phyloP scores from a whole-genome alignment of 2,329 filamentous ascomycete species.

The Geosmithia flava region DNA sequence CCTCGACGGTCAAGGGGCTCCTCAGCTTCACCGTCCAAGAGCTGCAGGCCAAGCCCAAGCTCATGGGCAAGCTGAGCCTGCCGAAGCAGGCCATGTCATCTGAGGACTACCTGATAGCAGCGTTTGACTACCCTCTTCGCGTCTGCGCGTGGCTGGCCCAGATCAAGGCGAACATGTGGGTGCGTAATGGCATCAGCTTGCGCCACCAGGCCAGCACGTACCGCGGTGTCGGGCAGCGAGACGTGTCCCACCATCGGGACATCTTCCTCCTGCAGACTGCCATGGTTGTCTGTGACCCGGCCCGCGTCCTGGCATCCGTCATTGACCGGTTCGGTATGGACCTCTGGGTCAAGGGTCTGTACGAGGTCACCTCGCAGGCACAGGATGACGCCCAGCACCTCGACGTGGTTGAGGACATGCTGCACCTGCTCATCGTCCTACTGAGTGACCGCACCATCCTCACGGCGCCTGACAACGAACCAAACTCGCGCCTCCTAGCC shows the following conservation, averaged over 20 bases:
- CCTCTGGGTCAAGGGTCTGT: slow-evolving; percentile 76
- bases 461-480: slow-evolving; percentile 53
- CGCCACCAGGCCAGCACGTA: slow-evolving; percentile 93
- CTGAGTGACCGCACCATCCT: slow-evolving; percentile 81
- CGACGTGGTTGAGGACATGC: slow-evolving; percentile 90
- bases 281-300: slow-evolving; percentile 73
- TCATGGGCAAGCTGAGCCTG: slow-evolving; percentile 47
- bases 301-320: slow-evolving; percentile 74
- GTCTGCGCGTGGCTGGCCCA: slow-evolving; percentile 95
- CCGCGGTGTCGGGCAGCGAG: slow-evolving; percentile 74
- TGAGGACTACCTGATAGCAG: slow-evolving; percentile 72
- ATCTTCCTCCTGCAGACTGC: slow-evolving; percentile 90
- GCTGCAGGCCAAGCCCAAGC: slow-evolving; percentile 50
- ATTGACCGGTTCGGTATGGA: slow-evolving; percentile 85
- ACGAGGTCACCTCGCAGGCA: slow-evolving; percentile 56
- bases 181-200: slow-evolving; percentile 90
- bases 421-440: slow-evolving; percentile 83
- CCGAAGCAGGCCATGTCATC: slow-evolving; percentile 44
- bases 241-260: slow-evolving; percentile 89
- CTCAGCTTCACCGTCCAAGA: slow-evolving; percentile 62
- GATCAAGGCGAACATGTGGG: slow-evolving; percentile 98
- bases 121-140: slow-evolving; percentile 86
- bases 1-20: slow-evolving; percentile 52
- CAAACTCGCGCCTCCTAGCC: slow-evolving; percentile 51
- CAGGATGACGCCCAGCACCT: slow-evolving; percentile 83